phyloP scores from a whole-genome alignment of 352 stramenopile genomes.

The Phytopythium oedochilum region DNA sequence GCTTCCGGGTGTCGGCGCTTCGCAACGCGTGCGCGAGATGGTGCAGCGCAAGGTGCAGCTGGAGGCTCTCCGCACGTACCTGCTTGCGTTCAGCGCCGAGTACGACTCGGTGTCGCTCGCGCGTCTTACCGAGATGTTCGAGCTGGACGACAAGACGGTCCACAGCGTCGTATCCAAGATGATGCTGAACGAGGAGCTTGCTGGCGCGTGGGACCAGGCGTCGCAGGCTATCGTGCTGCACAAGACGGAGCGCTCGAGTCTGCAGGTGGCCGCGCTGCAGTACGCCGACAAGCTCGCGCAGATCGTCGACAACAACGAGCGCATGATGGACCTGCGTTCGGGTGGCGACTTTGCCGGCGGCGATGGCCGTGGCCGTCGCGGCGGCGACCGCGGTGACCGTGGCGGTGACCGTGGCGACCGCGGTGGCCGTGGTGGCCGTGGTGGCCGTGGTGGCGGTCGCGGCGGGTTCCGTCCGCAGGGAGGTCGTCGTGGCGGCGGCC shows the following conservation, averaged over 20 bases:
- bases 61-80: slow-evolving; percentile 95
- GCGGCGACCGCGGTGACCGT: slow-evolving; percentile 28
- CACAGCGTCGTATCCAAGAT: slow-evolving; percentile 99
- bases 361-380: slow-evolving; percentile 22
- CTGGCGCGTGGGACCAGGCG: slow-evolving; percentile 96
- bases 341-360: slow-evolving; percentile 70
- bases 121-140: slow-evolving; percentile 97
- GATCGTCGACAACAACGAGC: slow-evolving; percentile 90
- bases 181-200: slow-evolving; percentile 98
- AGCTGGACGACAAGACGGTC: slow-evolving; percentile 94
- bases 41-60: slow-evolving; percentile 94
- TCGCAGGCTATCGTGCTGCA: slow-evolving; percentile 96
- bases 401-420: slow-evolving; percentile 20
- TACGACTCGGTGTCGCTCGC: slow-evolving; percentile 95
- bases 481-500: slow-evolving; percentile 24
- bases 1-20: slow-evolving; percentile 86
- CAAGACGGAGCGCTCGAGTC: slow-evolving; percentile 90
- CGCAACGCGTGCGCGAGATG: slow-evolving; percentile 87
- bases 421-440: slow-evolving; percentile 23
- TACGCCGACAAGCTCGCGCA: slow-evolving; percentile 93
- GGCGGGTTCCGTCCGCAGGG: slow-evolving; percentile 39
- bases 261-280: slow-evolving; percentile 95
- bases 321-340: slow-evolving; percentile 82
- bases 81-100: slow-evolving; percentile 94
- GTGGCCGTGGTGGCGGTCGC: slow-evolving; percentile 46